Conservation (phyloP, 1,284 basidiomycete genomes). For the Lignosus rhinocerotis region DNA sequence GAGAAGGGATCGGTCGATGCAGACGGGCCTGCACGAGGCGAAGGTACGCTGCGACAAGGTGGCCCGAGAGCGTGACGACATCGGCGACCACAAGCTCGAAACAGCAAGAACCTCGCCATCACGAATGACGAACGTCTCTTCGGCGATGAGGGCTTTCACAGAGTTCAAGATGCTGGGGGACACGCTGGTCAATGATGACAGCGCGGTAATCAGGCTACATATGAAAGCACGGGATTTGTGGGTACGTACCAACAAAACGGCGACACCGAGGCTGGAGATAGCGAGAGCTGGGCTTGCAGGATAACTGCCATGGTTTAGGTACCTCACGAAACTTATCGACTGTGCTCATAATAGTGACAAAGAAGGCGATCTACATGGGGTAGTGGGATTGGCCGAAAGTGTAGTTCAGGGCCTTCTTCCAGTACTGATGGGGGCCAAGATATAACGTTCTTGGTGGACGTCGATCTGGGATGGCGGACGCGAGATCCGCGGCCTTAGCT, state of each 20-base stretch:
- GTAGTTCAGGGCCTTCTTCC: conserved; percentile 50
- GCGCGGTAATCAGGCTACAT: conserved; percentile 45
- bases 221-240: conserved; percentile 39
- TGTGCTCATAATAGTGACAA: conserved; percentile 42
- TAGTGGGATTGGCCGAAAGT: conserved; percentile 56
- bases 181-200: conserved; percentile 42
- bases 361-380: conserved; percentile 52
- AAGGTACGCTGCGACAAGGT: conserved; percentile 49
- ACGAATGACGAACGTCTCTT: conserved; percentile 47
- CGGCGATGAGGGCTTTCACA: conserved; percentile 51
- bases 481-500: conserved; percentile 34
- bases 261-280: conserved; percentile 48
- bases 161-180: conserved; percentile 49
- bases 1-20: conserved; percentile 64
- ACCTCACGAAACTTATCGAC: neutral
- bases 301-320: conserved; percentile 34
- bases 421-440: conserved; percentile 46
- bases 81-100: conserved; percentile 35
- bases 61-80: conserved; percentile 37
- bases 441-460: conserved; percentile 51
- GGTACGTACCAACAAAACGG: conserved; percentile 45
- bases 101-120: conserved; percentile 38
- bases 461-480: conserved; percentile 46
- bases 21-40: conserved; percentile 48
- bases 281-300: conserved; percentile 45